Conservation (phyloP, 2,329 filamentous ascomycete species). For the Neoscytalidium dimidiatum region DNA sequence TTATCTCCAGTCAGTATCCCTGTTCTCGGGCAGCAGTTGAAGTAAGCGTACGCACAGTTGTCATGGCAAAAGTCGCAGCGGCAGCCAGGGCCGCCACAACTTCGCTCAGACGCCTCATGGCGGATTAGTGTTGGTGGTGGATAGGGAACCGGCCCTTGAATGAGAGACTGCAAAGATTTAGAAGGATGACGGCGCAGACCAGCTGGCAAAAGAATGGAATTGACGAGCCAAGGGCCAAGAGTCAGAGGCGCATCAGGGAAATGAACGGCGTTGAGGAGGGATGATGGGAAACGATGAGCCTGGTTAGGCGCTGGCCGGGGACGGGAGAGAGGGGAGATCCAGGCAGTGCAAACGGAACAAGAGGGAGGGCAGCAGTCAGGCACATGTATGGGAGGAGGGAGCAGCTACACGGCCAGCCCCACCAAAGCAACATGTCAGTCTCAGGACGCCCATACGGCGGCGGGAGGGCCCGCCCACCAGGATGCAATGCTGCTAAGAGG, state of each 20-base stretch:
- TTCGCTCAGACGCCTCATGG: slow-evolving; percentile 5
- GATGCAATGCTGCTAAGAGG: slow-evolving; percentile 15
- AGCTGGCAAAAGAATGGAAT: slow-evolving; percentile 9
- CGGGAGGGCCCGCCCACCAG: slow-evolving; percentile 24
- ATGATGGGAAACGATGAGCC: neutral
- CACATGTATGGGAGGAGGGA: neutral
- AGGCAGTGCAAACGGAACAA: slow-evolving; percentile 7
- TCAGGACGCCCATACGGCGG: neutral
- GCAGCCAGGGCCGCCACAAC: slow-evolving; percentile 1
- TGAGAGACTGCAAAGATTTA: slow-evolving; percentile 2
- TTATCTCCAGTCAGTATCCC: neutral
- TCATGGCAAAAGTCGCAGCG: slow-evolving; percentile 4
- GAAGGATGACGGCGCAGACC: neutral
- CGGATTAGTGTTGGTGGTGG: neutral
- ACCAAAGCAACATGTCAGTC: slow-evolving; percentile 5
- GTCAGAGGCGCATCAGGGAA: slow-evolving; percentile 4
- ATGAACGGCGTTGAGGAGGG: neutral
- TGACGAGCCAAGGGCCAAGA: neutral
- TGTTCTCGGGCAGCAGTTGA: neutral
- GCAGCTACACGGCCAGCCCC: neutral
- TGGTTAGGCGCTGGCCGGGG: too few species aligned
- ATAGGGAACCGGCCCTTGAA: slow-evolving; percentile 19
- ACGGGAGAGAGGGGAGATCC: neutral
- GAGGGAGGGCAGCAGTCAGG: neutral
- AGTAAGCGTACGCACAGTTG: neutral